phyloP scores from a whole-genome alignment of 2,329 filamentous ascomycete species.

The Penicillium sp. region DNA sequence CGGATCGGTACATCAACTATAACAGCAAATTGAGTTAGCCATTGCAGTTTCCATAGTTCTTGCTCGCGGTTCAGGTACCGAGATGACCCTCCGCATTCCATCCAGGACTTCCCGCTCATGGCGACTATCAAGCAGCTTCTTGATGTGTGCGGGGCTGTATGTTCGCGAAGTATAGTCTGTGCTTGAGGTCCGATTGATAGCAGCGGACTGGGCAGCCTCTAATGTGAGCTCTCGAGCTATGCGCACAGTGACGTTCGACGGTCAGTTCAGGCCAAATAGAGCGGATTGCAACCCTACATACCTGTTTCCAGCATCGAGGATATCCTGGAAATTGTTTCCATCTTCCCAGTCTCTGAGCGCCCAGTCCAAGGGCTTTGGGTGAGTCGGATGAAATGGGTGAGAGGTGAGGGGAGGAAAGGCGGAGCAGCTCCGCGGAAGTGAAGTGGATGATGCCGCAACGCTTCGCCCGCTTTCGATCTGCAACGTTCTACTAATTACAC shows the following conservation, averaged over 20 bases:
- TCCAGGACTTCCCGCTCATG: conserved; percentile 91
- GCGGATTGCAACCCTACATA: conserved; percentile 44
- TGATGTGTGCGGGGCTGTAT: conserved; percentile 78
- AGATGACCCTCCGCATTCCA: conserved; percentile 81
- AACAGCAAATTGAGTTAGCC: conserved; percentile 16
- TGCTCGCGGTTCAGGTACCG: conserved; percentile 54
- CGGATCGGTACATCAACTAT: conserved; percentile 92
- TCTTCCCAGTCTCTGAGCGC: conserved; percentile 42
- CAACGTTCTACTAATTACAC: not conserved
- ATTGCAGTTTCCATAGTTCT: conserved; percentile 1
- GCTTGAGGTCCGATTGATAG: conserved; percentile 52
- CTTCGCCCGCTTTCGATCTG: conserved; percentile 7
- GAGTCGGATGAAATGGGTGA: conserved; percentile 8
- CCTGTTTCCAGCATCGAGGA: conserved; percentile 92
- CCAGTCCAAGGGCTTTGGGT: conserved; percentile 19
- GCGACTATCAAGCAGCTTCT: conserved; percentile 90
- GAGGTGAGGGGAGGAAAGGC: conserved; percentile 23
- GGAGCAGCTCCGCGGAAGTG: conserved; percentile 19
- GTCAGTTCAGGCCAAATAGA: conserved; percentile 13
- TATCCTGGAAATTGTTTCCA: conserved; percentile 96
- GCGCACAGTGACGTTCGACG: conserved; percentile 18
- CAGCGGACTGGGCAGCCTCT: conserved; percentile 89
- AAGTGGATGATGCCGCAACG: conserved; percentile 5
- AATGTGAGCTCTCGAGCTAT: conserved; percentile 93
- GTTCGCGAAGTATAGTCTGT: conserved; percentile 61